These are phyloP conservation scores for Sporopachydermia quercuum DNA, from an alignment of 805 yeast species.

Conservation along the genomic window DNA sequence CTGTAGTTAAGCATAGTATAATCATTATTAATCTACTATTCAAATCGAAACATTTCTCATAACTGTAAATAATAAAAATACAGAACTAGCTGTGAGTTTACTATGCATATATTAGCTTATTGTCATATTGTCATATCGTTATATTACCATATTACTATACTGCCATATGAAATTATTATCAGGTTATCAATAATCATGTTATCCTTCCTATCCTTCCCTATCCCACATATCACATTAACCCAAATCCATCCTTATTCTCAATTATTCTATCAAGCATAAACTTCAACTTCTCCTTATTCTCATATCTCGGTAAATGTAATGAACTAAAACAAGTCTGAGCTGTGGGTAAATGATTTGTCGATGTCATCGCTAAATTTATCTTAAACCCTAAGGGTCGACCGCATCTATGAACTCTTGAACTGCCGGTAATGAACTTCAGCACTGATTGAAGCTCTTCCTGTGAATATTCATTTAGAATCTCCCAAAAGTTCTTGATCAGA, in stretches of 20 bases:
- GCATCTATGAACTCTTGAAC: slow-evolving; percentile 31
- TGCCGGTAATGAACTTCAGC: slow-evolving; percentile 35
- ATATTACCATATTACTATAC: no score
- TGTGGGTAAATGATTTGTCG: slow-evolving; percentile 27
- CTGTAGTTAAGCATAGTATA: no score
- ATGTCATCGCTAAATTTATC: slow-evolving; percentile 26
- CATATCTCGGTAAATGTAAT: slow-evolving; percentile 32
- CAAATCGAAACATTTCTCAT: no score
- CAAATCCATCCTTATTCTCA: slow-evolving; percentile 17
- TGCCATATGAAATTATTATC: no score
- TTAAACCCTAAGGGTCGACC: slow-evolving; percentile 30
- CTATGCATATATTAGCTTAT: no score
- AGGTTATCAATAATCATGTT: neutral
- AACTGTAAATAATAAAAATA: no score
- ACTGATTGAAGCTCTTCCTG: slow-evolving; percentile 23
- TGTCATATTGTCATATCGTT: no score
- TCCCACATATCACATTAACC: slow-evolving; percentile 9
- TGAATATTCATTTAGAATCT: slow-evolving; percentile 25
- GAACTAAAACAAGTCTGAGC: slow-evolving; percentile 36
- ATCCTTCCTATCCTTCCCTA: neutral
- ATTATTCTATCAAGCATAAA: slow-evolving; percentile 12
- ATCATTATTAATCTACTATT: no score
- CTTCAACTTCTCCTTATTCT: slow-evolving; percentile 16
- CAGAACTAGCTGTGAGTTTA: no score
- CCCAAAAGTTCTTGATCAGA: slow-evolving; percentile 27